Evolutionary conservation across 2,329 filamentous ascomycete species (phyloP), one percentile per base, ranked within the genome.

Genomic region (Aspergillus aculeatus): DNA sequence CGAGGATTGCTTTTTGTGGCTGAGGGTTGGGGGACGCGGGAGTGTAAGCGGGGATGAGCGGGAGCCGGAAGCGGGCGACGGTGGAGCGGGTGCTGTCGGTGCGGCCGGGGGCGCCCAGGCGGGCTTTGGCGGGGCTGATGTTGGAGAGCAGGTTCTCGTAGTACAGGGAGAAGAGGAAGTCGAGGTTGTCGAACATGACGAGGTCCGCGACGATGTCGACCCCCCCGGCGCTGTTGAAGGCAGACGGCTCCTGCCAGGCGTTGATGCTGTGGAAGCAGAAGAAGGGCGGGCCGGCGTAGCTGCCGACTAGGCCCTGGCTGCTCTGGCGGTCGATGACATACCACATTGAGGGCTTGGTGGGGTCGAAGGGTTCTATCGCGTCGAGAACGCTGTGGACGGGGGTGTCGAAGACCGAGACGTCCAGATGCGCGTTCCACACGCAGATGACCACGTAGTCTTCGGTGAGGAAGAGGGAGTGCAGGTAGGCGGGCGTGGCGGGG

Each of bases 201-300:
- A 89, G 71, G 62, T 96, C 91, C 57, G 88, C 85, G 31, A 86
- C 78, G 19, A 95, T 80, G 60, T 87, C 80, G 5, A 76, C 75
- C 5, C 66, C 56, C 2, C 2, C 11, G 4, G 7, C 2, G 7
- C 77, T 64, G 2, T 69, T 54, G 26, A 71, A 56, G 0, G 23
- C 23, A 4, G 74, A 78, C 0, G 73, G 66, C 63, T 90, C 83
- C 68, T 94, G 89, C 71, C 87, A 95, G 0, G 90, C 84, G 66
- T 96, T 96, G 70, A 91, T 80, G 0, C 84, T 85, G 75, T 96
- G 91, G 73, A 96, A 96, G 74, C 86, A 88, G 78, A 93, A 96
- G 50, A 87, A 87, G 0, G 89, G 83, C 0, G 84, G 81, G 16
- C 85, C 88, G 19, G 87, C 83, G 68, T 89, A 93, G 1, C 82